A percentile compares a stretch with the other conserved stretches of the same genome.
Conservation (phyloP, 257 asterid species). For the Nemophila menziesii region DNA sequence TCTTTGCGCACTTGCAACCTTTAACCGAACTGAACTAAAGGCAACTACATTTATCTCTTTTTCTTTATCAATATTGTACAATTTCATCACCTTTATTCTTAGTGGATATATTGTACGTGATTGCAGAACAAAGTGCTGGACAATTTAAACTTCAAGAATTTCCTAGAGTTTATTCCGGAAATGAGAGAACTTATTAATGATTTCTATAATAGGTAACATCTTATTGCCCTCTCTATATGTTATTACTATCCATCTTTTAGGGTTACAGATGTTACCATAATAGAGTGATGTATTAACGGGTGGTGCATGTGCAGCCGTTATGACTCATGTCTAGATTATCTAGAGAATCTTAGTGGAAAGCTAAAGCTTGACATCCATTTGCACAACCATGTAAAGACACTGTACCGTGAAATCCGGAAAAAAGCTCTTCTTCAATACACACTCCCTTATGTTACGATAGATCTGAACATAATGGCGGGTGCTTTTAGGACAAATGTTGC, state of each 20-base stretch:
- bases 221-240: not conserved
- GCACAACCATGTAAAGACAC: slow-evolving; percentile 83
- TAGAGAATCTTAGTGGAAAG: slow-evolving; percentile 73
- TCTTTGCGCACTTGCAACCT: slow-evolving; percentile 95
- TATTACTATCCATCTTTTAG: not conserved
- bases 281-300: too few species aligned
- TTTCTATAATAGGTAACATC: slow-evolving; percentile 73
- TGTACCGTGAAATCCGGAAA: slow-evolving; percentile 79
- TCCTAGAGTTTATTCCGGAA: slow-evolving; percentile 93
- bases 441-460: slow-evolving; percentile 85
- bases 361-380: slow-evolving; percentile 86
- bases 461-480: slow-evolving; percentile 84
- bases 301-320: slow-evolving; percentile 86
- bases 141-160: slow-evolving; percentile 70
- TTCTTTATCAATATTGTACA: slow-evolving; percentile 2
- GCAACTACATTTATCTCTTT: slow-evolving; percentile 20
- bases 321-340: slow-evolving; percentile 85
- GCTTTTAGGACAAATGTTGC: slow-evolving; percentile 73
- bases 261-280: too few species aligned
- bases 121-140: slow-evolving; percentile 94
- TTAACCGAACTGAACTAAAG: slow-evolving; percentile 92
- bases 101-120: too few species aligned
- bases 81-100: slow-evolving; percentile 1
- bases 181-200: slow-evolving; percentile 87
- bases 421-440: slow-evolving; percentile 98